phyloP scores from a whole-genome alignment of 2,329 filamentous ascomycete genomes.

The Penicillium sp. region DNA sequence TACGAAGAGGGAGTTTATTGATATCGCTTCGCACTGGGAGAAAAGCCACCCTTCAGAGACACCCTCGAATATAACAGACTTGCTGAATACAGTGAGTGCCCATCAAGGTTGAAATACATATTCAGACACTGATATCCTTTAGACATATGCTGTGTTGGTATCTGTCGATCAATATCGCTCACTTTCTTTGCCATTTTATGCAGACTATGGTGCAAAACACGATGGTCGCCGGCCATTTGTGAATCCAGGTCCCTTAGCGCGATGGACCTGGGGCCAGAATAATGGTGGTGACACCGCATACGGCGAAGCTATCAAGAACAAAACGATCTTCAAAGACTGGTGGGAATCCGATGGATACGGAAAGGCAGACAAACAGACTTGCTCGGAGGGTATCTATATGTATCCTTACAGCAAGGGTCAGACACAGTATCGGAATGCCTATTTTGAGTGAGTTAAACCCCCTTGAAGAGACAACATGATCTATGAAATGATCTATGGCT shows the following conservation, averaged over 20 bases:
- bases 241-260: slow-evolving; percentile 30
- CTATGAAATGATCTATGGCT: not conserved
- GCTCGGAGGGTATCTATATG: slow-evolving; percentile 35
- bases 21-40: slow-evolving; percentile 28
- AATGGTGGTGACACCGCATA: slow-evolving; percentile 19
- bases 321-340: slow-evolving; percentile 37
- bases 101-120: not conserved
- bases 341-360: slow-evolving; percentile 32
- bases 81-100: slow-evolving; percentile 8
- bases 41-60: slow-evolving; percentile 18
- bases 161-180: slow-evolving; percentile 23
- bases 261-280: slow-evolving; percentile 25
- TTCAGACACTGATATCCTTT: not conserved
- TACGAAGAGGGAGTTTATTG: slow-evolving; percentile 27
- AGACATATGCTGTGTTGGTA: slow-evolving; percentile 21
- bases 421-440: slow-evolving; percentile 23
- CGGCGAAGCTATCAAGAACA: slow-evolving; percentile 31
- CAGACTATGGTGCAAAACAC: slow-evolving; percentile 25
- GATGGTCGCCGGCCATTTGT: slow-evolving; percentile 30
- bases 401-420: slow-evolving; percentile 26
- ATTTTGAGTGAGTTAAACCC: slow-evolving; percentile 7
- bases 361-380: slow-evolving; percentile 22
- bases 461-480: not conserved
- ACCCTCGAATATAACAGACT: slow-evolving; percentile 11
- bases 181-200: slow-evolving; percentile 26